A percentile compares a stretch with the other conserved stretches of the same genome.
Evolutionary conservation across 352 stramenopile species (phyloP).

Genomic region (Globisporangium uncinulatum): DNA sequence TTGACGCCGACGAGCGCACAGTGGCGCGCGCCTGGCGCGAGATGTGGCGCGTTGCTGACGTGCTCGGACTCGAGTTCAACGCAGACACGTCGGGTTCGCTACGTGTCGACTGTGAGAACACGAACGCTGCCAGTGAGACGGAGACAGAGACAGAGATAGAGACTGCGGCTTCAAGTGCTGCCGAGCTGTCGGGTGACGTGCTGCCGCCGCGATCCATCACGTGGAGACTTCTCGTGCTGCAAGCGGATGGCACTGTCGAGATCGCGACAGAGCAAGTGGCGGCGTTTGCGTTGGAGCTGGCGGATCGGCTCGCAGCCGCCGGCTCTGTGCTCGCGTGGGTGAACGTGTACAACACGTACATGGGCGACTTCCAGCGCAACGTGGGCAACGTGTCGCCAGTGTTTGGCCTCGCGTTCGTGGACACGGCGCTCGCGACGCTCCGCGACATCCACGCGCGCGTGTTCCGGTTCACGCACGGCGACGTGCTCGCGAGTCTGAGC

Average conservation of each 20-base stretch:
- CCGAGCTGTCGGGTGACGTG: constrained; percentile 14
- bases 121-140: neutral
- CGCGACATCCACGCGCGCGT: constrained; percentile 24
- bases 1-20: constrained; percentile 22
- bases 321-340: constrained; percentile 30
- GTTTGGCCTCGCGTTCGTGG: constrained; percentile 22
- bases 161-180: neutral
- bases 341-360: constrained; percentile 62
- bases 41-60: constrained; percentile 20
- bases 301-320: constrained; percentile 23
- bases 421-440: constrained; percentile 26
- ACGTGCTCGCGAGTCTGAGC: constrained; percentile 25
- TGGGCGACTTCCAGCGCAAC: constrained; percentile 46
- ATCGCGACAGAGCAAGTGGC: constrained; percentile 30
- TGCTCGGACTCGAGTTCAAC: constrained; percentile 31
- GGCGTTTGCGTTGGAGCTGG: constrained; percentile 34
- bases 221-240: constrained; percentile 39
- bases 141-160: neutral
- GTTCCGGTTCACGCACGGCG: constrained; percentile 27
- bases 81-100: constrained; percentile 37
- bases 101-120: constrained; percentile 3
- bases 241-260: constrained; percentile 26
- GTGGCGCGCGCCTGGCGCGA: constrained; percentile 29
- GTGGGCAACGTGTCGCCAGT: constrained; percentile 30
- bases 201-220: constrained; percentile 29